Evolutionary conservation across 106 monocot genomes (phyloP), one percentile per base, ranked within the genome.

Genomic region (Amphibolis antarctica): DNA sequence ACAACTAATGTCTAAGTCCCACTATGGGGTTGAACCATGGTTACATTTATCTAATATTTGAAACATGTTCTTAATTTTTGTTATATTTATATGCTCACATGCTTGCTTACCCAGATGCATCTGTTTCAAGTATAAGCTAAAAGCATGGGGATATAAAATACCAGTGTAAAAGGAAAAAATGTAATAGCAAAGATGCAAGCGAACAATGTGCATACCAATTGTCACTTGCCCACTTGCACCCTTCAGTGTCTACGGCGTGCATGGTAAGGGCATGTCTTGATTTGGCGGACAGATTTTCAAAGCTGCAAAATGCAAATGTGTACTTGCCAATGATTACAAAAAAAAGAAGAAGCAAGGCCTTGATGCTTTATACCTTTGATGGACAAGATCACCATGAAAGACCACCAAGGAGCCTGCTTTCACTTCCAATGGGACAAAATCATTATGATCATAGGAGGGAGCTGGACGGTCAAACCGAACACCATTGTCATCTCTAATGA

Each of bases 321-420:
- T 60, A 60, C 7, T 60, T 9, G 18, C 43, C 20, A n/a, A 19
- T 29, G 3, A 36, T 60, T 42, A 42, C 17, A 60, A 19, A 42
- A 1, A 21, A 60, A n/a, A n/a, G n/a, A n/a, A 28, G 1, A 27
- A 12, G 24, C 12, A 13, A 12, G 26, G 12, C 25, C 3, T 1
- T 2, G 29, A 58, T 64, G 26, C 59, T 65, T 29, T 47, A 52
- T 52, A 91, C 98, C 98, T 98, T 71, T 87, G 87, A 77, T 98
- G 90, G 42, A 98, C 66, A 69, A 91, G 82, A 66, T 98, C 78
- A 57, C 98, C 98, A 80, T 98, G 90, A 75, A 98, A 82, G 62
- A 98, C 85, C 42, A 98, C 85, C 69, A 98, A 77, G 75, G 83
- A 68, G 0, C 96, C 96, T 55, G 86, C 84, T 77, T 87, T 91